Base-by-base conservation (phyloP, 1,139 yeast genomes). In the Pichia kudriavzevii region DNA sequence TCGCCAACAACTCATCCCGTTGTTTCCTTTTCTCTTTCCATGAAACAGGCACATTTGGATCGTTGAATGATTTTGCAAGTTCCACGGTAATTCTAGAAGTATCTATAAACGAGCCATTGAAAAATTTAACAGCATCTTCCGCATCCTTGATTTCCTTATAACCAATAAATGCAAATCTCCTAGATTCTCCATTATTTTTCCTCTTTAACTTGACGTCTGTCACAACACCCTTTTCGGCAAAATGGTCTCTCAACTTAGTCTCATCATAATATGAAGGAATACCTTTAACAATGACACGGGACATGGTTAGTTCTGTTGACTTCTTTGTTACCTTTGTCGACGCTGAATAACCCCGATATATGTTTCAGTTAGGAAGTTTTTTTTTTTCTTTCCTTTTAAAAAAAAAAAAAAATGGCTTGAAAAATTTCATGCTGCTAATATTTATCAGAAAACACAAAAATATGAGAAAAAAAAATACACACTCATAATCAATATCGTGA, bases 271-370 rank as follows among this genome's bases (percentile, higher is more conserved):
- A 83, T 44, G 68, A 65, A 17, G 99, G 98, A 40, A 91, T 67
- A 30, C 94, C 94, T 58, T 85, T 93, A n/a, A 93, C 95, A 49
- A 91, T 91, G 40, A 93, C 70, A 60, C 99, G 81, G 26, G 98
- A 88, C 95, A 80, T 80, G 4, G 13, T 32, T 28, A 3, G 16
- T 18, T 11, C 9, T 28, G 26, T 18, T 3, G 5, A 6, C 9
- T 19, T 31, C 12, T 21, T n/a, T 9, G 23, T n/a, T n/a, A n/a
- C n/a, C n/a, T n/a, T n/a, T n/a, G n/a, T n/a, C n/a, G n/a, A n/a
- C n/a, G n/a, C n/a, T n/a, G n/a, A n/a, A n/a, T n/a, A n/a, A n/a
- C n/a, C n/a, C n/a, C n/a, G n/a, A n/a, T n/a, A n/a, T n/a, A n/a
- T n/a, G n/a, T n/a, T n/a, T n/a, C n/a, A n/a, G n/a, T n/a, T n/a